Base-by-base conservation (phyloP, 2,329 filamentous ascomycete genomes). In the Sphaerulina musiva region DNA sequence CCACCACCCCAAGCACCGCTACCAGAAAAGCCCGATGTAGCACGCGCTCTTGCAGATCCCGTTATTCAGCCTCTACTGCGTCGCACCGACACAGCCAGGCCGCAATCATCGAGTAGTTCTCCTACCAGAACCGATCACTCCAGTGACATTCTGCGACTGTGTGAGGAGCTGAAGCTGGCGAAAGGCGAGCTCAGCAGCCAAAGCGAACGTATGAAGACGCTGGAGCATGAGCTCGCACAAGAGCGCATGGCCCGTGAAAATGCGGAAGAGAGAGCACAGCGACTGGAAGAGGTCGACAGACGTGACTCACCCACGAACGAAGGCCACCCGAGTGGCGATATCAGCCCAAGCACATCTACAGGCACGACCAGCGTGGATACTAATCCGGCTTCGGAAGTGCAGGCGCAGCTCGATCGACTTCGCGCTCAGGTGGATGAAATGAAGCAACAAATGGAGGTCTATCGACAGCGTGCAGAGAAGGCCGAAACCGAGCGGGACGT, bases 1-100 rank as follows among this genome's bases (percentile, higher is more conserved):
- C 92, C 92, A 6, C 92, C 92, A 26, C 92, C 92, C 29, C 90
- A 95, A 63, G 91, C 95, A 63, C 92, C 92, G 11, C 76, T 97
- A 5, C 92, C 92, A 1, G 91, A 96, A 68, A 96, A 96, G 69
- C 92, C 92, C 0, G 89, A 95, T 70, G 82, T 80, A 12, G 76
- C 71, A 54, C 78, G 73, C 64, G 72, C 69, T 42, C 72, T 74
- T 32, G 72, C 72, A 0, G 74, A 76, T 52, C 68, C 74, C 14
- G 68, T 76, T 14, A 72, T 73, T 20, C 73, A 72, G 42, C 81
- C 84, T 0, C 82, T 88, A 0, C 71, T 95, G 31, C 90, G 88
- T 67, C 81, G 90, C 52, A 79, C 79, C 4, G 83, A 87, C 26
- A 91, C 87, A 0, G 89, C 95, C 60, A 83, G 86, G 53, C 80